Base-by-base conservation (phyloP, 306 rosid genomes). In the Pueraria montana region DNA sequence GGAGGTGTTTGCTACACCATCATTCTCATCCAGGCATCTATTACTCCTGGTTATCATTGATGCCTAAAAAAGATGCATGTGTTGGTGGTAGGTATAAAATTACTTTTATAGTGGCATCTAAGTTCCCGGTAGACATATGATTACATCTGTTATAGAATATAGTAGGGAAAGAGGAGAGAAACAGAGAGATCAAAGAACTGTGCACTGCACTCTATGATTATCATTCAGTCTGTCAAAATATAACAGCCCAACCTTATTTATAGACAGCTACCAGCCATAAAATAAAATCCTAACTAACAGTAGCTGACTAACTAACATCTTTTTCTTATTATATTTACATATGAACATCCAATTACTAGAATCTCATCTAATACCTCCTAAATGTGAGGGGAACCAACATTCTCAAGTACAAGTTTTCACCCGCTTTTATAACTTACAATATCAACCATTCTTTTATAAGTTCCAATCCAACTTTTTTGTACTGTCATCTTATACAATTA, bases 401-500 rank as follows among this genome's bases (percentile, higher is more conserved):
- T 59, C 32, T 72, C 40, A 16, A 13, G 53, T 8, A 42, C 50
- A 62, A 32, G 8, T 6, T 30, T 78, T 30, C 23, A 48, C 59
- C 16, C 18, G 46, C 20, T 64, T n/a, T 23, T 13, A 78, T 46
- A 18, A 30, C 48, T 78, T 18, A 58, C 74, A 64, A 12, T 32
- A 45, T 23, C 40, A 63, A 6, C 40, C 72, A n/a, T 49, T 64
- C 82, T 76, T 76, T 59, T 30, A 45, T 27, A 62, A 59, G 27
- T 63, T 43, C 45, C 27, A 62, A 27, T 2, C 4, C 13, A 55
- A 20, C 11, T 55, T 55, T 27, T 74, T 45, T 42, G 11, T 3
- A 32, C 40, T 20, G 16, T 42, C 80, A 76, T 45, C 81, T 62
- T 45, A 62, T n/a, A 45, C 72, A 77, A 24, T 12, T 77, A 63